These are phyloP conservation scores for Psilocybe azurescens DNA, from an alignment of 768 basidiomycete genomes.

Conservation along the genomic window DNA sequence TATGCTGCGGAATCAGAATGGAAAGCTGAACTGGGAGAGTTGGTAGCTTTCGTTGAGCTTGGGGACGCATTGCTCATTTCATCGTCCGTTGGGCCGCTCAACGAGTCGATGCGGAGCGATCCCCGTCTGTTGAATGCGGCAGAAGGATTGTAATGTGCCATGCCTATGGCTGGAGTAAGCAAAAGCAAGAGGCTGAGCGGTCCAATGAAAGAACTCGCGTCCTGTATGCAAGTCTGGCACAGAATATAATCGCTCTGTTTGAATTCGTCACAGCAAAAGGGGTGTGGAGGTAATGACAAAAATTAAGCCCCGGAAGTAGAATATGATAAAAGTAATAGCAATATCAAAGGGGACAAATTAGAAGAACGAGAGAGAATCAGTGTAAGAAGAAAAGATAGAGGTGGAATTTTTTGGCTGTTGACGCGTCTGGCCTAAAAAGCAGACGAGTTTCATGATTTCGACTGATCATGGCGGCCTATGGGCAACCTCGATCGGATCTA, in stretches of 20 bases:
- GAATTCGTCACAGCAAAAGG: background rate
- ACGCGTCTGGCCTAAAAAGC: slow-evolving; percentile 19
- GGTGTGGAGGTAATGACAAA: background rate
- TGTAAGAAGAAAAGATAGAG: slow-evolving; percentile 21
- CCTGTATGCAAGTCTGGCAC: background rate
- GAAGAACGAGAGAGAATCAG: slow-evolving; percentile 6
- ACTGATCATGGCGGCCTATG: slow-evolving; percentile 12
- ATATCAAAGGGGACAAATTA: slow-evolving; percentile 31
- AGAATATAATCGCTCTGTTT: background rate
- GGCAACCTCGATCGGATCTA: slow-evolving; percentile 40
- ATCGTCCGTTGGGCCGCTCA: slow-evolving; percentile 22
- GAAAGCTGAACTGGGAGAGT: slow-evolving; percentile 32
- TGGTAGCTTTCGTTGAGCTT: slow-evolving; percentile 28
- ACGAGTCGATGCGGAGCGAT: slow-evolving; percentile 29
- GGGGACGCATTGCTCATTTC: slow-evolving; percentile 31
- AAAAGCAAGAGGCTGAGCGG: too few species aligned
- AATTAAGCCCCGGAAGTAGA: slow-evolving; percentile 31
- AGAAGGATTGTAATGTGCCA: slow-evolving; percentile 25
- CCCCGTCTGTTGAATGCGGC: slow-evolving; percentile 22
- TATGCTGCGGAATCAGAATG: background rate
- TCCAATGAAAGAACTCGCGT: background rate
- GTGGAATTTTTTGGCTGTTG: slow-evolving; percentile 18
- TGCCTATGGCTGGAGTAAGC: background rate
- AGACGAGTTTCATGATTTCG: slow-evolving; percentile 12
- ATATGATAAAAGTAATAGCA: slow-evolving; percentile 25